Conservation (phyloP, 23 red algal species). For the Chondrus crispus region DNA sequence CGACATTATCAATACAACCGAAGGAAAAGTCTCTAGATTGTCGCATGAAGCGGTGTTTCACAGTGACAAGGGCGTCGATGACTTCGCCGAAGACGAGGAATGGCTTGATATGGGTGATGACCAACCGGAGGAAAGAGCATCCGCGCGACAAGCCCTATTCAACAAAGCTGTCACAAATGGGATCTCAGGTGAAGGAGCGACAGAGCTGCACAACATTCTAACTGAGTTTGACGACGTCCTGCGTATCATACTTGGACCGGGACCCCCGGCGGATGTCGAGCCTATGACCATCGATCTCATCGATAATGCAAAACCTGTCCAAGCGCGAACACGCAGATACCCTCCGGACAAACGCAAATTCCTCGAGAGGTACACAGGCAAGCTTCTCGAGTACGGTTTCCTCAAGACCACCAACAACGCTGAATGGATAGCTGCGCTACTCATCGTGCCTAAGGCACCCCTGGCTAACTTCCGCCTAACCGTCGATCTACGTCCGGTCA, state of each 20-base stretch:
- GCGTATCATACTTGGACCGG: background rate
- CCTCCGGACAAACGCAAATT: background rate
- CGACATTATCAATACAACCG: too few species aligned
- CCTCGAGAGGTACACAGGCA: background rate
- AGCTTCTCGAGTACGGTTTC: background rate
- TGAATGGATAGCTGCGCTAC: background rate
- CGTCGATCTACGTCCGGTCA: background rate
- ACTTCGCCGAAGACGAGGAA: background rate
- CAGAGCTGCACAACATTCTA: background rate
- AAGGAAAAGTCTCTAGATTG: background rate
- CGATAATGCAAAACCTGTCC: background rate
- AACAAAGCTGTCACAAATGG: background rate
- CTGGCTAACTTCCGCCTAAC: background rate
- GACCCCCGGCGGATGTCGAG: background rate
- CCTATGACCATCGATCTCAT: background rate
- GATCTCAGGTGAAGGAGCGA: background rate
- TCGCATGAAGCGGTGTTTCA: background rate
- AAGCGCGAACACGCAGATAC: background rate
- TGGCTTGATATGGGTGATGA: background rate
- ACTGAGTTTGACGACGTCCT: conserved; percentile 10
- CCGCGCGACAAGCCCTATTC: background rate
- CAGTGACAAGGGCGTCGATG: background rate
- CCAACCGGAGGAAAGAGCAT: background rate
- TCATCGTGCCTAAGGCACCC: background rate
- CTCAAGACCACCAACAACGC: background rate